These are phyloP conservation scores for Paspalum notatum DNA, from an alignment of 176 grass and related monocot species.

Conservation along the genomic window DNA sequence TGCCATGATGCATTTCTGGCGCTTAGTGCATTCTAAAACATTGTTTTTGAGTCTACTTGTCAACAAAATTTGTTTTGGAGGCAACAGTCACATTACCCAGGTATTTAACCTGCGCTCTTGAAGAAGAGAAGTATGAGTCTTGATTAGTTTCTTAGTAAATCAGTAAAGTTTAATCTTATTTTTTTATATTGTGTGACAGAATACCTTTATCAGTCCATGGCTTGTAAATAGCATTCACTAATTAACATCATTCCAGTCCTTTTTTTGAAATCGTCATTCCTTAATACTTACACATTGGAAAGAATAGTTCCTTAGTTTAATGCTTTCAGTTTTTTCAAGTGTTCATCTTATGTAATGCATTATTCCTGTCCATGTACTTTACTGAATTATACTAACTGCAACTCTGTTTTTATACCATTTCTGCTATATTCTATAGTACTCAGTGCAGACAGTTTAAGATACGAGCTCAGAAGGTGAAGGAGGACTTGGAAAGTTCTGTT, in stretches of 20 bases:
- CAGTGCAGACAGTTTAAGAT: conserved; percentile 79
- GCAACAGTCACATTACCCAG: background rate
- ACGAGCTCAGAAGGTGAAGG: conserved; percentile 71
- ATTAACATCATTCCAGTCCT: background rate
- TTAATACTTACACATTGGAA: no score
- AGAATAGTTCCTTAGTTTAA: background rate
- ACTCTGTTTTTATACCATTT: conserved; percentile 17
- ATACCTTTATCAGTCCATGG: background rate
- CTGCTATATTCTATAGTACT: conserved; percentile 54
- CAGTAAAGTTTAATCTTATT: background rate
- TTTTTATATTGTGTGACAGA: no score
- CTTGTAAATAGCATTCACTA: background rate
- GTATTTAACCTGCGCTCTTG: background rate
- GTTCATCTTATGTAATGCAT: background rate
- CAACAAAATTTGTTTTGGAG: background rate
- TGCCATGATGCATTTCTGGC: no score
- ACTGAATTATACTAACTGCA: background rate
- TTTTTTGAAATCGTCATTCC: background rate
- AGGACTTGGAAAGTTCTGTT: conserved; percentile 63
- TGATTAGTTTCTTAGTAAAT: background rate
- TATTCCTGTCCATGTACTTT: background rate
- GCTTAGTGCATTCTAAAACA: background rate
- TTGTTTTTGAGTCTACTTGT: background rate
- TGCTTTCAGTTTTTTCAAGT: background rate
- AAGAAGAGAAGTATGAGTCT: background rate